These are phyloP conservation scores for Hirsutella minnesotensis DNA, from an alignment of 2,329 filamentous ascomycete species.

Conservation along the genomic window DNA sequence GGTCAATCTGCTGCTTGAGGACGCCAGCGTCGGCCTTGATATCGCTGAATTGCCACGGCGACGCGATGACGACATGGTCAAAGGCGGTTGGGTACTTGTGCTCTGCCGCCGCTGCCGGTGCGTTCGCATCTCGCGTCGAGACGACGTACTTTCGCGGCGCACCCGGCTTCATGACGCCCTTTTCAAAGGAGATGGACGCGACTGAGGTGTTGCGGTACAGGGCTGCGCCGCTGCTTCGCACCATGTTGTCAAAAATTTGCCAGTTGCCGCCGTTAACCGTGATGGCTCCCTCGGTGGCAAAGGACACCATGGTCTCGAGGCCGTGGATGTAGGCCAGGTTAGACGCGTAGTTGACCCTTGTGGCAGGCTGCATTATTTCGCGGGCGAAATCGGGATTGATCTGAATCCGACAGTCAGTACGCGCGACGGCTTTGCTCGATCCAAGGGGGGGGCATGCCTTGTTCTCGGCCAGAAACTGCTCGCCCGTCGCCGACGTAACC, in stretches of 20 bases:
- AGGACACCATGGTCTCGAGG: constrained; percentile 79
- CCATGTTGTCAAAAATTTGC: constrained; percentile 82
- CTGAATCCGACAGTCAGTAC: constrained; percentile 13
- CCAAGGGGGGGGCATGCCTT: constrained; percentile 16
- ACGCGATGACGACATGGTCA: constrained; percentile 73
- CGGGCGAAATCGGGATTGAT: constrained; percentile 57
- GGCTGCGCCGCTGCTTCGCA: constrained; percentile 48
- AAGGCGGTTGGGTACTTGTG: constrained; percentile 41
- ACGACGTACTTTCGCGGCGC: constrained; percentile 35
- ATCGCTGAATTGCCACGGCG: constrained; percentile 69
- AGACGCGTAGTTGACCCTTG: constrained; percentile 88
- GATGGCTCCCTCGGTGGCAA: constrained; percentile 78
- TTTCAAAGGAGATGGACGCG: constrained; percentile 40
- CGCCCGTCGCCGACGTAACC: constrained; percentile 59
- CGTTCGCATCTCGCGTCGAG: constrained; percentile 18
- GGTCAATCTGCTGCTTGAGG: constrained; percentile 57
- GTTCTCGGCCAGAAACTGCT: constrained; percentile 57
- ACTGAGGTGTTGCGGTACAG: constrained; percentile 59
- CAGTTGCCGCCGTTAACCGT: constrained; percentile 79
- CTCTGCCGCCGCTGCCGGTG: constrained; percentile 13
- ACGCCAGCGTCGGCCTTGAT: constrained; percentile 54
- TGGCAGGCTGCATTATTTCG: constrained; percentile 82
- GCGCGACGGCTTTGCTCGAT: neutral
- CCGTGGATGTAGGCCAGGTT: constrained; percentile 82
- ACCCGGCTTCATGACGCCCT: constrained; percentile 25